A percentile compares a stretch with the other conserved stretches of the same genome.
Conservation (phyloP, 2,329 filamentous ascomycete genomes). For the Monascus ruber region DNA sequence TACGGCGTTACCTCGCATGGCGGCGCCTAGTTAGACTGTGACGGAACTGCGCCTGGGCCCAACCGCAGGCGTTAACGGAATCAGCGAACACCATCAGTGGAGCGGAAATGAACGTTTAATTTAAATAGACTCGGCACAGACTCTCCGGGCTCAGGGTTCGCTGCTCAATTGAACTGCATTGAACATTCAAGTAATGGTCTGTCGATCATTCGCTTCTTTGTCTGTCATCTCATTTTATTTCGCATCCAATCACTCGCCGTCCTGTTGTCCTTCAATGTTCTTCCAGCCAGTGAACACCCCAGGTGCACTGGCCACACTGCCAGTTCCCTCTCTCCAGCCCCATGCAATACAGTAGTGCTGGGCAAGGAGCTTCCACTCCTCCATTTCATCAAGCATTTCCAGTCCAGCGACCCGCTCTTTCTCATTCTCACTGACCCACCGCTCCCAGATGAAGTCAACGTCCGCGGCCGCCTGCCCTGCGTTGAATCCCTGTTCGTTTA, state of each 20-base stretch:
- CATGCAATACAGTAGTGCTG: conserved; percentile 83
- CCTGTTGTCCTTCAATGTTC: conserved; percentile 17
- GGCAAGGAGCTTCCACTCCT: conserved; percentile 82
- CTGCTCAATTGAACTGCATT: no score
- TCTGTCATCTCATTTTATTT: not conserved
- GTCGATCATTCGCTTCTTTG: no score
- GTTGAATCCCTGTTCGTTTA: conserved; percentile 56
- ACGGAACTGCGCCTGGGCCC: no score
- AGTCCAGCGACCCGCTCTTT: conserved; percentile 66
- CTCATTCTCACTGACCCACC: conserved; percentile 60
- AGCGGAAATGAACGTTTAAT: no score
- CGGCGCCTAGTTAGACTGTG: no score
- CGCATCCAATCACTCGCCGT: conserved; percentile 4
- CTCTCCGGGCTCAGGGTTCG: no score
- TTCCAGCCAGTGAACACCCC: conserved; percentile 18
- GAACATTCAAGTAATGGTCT: no score
- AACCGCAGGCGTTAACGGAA: no score
- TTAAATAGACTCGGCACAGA: no score
- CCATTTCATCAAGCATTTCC: conserved; percentile 87
- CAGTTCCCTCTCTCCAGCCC: conserved; percentile 57
- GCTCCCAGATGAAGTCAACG: conserved; percentile 61
- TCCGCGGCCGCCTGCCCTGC: conserved; percentile 46
- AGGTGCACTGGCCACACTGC: conserved; percentile 1
- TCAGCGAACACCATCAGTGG: no score
- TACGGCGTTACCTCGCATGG: no score